Evolutionary conservation across 306 rosid genomes (phyloP).

Genomic region (Albizia julibrissin): DNA sequence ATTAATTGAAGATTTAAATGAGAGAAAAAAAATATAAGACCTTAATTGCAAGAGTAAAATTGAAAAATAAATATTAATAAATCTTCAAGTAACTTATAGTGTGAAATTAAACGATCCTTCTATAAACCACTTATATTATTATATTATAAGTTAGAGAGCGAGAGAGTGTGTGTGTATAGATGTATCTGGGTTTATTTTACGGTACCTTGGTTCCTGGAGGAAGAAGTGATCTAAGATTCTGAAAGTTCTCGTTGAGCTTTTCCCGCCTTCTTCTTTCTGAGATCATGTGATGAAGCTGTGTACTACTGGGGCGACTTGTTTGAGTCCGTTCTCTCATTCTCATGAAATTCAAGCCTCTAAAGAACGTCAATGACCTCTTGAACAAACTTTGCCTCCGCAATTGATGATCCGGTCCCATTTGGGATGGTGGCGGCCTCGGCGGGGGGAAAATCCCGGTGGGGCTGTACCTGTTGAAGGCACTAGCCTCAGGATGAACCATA

Average conservation of each 20-base stretch:
- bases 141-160: no score
- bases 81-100: no score
- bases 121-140: no score
- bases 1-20: no score
- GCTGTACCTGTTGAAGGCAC: slow-evolving; percentile 12
- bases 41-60: no score
- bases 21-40: no score
- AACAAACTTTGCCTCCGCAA: background rate
- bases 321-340: slow-evolving; percentile 14
- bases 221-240: slow-evolving; percentile 8
- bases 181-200: background rate
- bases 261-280: slow-evolving; percentile 22
- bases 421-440: background rate
- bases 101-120: no score
- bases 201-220: slow-evolving; percentile 15
- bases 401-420: background rate
- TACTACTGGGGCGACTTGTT: background rate
- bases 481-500: slow-evolving; percentile 2
- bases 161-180: no score
- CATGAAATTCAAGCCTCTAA: slow-evolving; percentile 13
- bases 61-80: no score
- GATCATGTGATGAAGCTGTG: slow-evolving; percentile 15
- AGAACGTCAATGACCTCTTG: slow-evolving; percentile 10
- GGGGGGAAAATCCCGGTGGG: background rate
- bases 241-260: slow-evolving; percentile 20